These are phyloP conservation scores for Bremia lactucae DNA, from an alignment of 352 stramenopile genomes.

Conservation along the genomic window DNA sequence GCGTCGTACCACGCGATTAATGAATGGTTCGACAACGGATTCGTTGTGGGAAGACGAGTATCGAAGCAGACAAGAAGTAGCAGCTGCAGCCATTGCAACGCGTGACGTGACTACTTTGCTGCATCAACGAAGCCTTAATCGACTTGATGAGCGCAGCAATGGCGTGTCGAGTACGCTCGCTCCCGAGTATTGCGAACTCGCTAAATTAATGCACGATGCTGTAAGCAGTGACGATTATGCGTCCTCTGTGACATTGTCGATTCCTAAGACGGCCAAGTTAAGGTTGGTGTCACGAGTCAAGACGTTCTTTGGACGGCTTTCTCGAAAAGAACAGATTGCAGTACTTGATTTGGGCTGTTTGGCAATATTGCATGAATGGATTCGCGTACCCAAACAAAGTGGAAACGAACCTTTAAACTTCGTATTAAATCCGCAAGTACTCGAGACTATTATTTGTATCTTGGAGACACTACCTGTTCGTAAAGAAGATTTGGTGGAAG, in stretches of 20 bases:
- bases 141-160: constrained; percentile 9
- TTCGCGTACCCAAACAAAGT: constrained; percentile 23
- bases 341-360: constrained; percentile 57
- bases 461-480: constrained; percentile 48
- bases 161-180: constrained; percentile 34
- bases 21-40: constrained; percentile 17
- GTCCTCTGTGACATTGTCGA: constrained; percentile 56
- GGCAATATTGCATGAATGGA: constrained; percentile 45
- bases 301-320: constrained; percentile 54
- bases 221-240: constrained; percentile 67
- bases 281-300: constrained; percentile 62
- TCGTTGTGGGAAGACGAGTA: constrained; percentile 58
- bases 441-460: constrained; percentile 43
- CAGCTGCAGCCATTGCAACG: constrained; percentile 15
- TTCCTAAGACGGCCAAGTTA: constrained; percentile 68
- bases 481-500: constrained; percentile 55
- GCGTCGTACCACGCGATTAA: constrained; percentile 18
- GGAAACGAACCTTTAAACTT: no score
- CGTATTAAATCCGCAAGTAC: constrained; percentile 45
- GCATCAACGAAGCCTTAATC: constrained; percentile 2
- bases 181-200: constrained; percentile 44
- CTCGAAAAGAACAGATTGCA: constrained; percentile 33
- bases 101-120: constrained; percentile 6
- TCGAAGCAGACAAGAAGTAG: constrained; percentile 34
- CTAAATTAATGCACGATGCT: constrained; percentile 57